A percentile compares a stretch with the other conserved stretches of the same genome.
Evolutionary conservation across 176 grass and related monocot species (phyloP).

Genomic region (Triticum turgidum): DNA sequence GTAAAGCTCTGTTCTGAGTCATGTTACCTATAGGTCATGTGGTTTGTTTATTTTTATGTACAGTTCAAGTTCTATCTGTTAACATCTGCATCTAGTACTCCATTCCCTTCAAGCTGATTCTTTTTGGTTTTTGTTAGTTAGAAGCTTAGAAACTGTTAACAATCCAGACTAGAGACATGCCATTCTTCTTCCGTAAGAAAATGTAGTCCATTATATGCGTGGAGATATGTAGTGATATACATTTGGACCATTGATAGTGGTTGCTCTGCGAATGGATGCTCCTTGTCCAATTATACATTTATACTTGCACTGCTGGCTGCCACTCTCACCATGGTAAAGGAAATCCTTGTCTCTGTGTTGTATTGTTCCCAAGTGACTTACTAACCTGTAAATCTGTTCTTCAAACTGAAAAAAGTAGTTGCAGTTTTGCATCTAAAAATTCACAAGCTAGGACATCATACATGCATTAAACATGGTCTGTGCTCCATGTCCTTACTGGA

Average conservation of each 20-base stretch:
- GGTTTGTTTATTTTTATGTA: background rate
- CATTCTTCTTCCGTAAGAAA: background rate
- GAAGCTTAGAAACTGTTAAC: background rate
- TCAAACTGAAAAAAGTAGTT: too few species aligned
- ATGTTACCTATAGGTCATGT: background rate
- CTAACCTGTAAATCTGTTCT: background rate
- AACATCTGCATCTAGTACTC: too few species aligned
- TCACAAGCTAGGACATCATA: too few species aligned
- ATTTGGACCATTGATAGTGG: conserved; percentile 1
- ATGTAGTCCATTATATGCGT: conserved; percentile 35
- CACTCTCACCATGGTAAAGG: background rate
- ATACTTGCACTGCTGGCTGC: background rate
- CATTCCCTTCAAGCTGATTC: too few species aligned
- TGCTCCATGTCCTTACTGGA: background rate
- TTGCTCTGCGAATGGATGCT: background rate
- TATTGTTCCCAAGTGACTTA: too few species aligned
- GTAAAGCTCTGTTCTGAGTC: conserved; percentile 21
- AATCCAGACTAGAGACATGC: background rate
- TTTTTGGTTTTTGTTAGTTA: conserved; percentile 3
- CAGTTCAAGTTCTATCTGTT: background rate
- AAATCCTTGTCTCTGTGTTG: too few species aligned
- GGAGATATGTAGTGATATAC: background rate
- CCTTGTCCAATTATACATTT: background rate
- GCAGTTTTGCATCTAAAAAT: too few species aligned
- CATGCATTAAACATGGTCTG: background rate